These are phyloP conservation scores for Ceratocystis variospora DNA, from an alignment of 2,329 filamentous ascomycete genomes.

Conservation along the genomic window DNA sequence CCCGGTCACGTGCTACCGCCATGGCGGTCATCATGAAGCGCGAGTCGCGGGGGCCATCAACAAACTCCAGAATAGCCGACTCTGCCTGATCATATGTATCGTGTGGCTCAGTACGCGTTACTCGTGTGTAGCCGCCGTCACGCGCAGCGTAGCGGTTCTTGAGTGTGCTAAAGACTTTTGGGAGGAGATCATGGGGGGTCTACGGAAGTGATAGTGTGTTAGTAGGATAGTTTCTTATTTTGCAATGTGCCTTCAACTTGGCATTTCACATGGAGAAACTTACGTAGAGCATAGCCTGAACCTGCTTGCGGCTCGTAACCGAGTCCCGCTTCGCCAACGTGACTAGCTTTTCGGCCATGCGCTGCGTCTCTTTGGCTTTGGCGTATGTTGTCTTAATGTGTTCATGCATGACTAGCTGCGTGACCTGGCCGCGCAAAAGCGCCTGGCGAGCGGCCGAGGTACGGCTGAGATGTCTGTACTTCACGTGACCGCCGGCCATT, in stretches of 20 bases:
- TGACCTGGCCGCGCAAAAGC: constrained; percentile 88
- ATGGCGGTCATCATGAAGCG: constrained; percentile 88
- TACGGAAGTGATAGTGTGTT: constrained; percentile 25
- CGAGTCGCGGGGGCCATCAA: constrained; percentile 88
- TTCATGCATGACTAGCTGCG: constrained; percentile 85
- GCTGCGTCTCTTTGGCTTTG: constrained; percentile 94
- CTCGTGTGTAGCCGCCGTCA: constrained; percentile 86
- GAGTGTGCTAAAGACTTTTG: constrained; percentile 78
- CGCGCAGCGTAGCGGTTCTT: constrained; percentile 63
- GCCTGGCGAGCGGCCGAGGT: constrained; percentile 79
- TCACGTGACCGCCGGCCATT: constrained; percentile 78
- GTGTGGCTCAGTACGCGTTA: constrained; percentile 79
- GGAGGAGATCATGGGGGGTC: constrained; percentile 56
- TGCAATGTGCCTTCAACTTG: no score
- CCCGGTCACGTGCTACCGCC: constrained; percentile 53
- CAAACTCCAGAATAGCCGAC: constrained; percentile 83
- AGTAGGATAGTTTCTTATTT: no score
- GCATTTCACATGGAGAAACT: constrained; percentile 23
- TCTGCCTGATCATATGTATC: constrained; percentile 73
- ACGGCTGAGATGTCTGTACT: constrained; percentile 80
- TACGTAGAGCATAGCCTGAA: constrained; percentile 78
- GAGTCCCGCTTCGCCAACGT: constrained; percentile 90
- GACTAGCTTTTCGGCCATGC: constrained; percentile 84
- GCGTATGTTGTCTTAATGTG: constrained; percentile 88
- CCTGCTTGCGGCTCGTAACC: constrained; percentile 59